phyloP scores from a whole-genome alignment of 352 stramenopile species.

The Pythium sp. region DNA sequence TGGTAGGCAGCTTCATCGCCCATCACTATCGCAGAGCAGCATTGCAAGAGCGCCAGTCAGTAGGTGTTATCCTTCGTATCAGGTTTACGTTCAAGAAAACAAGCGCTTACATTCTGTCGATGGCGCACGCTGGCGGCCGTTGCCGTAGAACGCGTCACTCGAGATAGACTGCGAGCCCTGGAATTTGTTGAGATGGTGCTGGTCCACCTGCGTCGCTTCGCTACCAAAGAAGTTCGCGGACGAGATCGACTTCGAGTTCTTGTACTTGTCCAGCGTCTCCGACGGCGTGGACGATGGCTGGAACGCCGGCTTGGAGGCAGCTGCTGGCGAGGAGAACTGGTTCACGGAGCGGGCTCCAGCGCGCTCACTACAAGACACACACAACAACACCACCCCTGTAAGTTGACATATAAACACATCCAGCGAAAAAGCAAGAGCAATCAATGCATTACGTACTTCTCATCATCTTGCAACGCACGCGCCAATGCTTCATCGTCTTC shows the following conservation, averaged over 20 bases:
- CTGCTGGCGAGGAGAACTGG: constrained; percentile 14
- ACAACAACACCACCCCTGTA: background rate
- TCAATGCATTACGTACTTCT: constrained; percentile 50
- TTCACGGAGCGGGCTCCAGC: constrained; percentile 3
- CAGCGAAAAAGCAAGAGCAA: background rate
- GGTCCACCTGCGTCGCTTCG: constrained; percentile 56
- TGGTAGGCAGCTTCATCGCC: constrained; percentile 83
- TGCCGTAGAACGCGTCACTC: constrained; percentile 85
- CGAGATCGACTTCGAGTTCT: constrained; percentile 90
- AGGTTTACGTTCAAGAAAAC: background rate
- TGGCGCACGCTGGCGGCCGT: constrained; percentile 45
- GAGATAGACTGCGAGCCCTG: constrained; percentile 84
- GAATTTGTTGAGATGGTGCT: constrained; percentile 65
- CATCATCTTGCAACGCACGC: constrained; percentile 71
- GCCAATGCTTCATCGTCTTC: constrained; percentile 86
- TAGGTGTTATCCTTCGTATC: too few species aligned
- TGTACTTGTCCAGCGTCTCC: constrained; percentile 89
- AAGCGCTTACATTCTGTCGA: constrained; percentile 58
- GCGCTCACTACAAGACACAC: constrained; percentile 25
- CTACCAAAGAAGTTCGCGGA: constrained; percentile 89
- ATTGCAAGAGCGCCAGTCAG: background rate
- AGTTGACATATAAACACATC: background rate
- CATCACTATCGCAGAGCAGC: constrained; percentile 28
- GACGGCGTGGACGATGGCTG: constrained; percentile 15
- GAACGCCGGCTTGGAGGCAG: constrained; percentile 9